phyloP scores from a whole-genome alignment of 2,329 filamentous ascomycete genomes.

The Fusarium brachygibbosum region DNA sequence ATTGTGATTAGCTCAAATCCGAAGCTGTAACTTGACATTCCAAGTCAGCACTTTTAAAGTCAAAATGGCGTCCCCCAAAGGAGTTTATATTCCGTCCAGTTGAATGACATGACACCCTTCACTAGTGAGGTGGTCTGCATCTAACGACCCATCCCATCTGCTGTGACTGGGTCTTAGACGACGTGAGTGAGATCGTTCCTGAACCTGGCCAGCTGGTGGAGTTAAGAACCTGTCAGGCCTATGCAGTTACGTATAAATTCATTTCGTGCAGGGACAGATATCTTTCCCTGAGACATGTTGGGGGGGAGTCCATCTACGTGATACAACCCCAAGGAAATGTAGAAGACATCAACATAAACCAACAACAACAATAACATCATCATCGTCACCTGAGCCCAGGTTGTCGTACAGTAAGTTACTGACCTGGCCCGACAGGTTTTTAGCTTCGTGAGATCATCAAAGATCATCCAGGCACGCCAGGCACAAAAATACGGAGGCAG shows the following conservation, averaged over 20 bases:
- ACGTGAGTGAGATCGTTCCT: conserved; percentile 24
- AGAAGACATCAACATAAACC: conserved; percentile 5
- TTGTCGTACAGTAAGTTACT: background rate
- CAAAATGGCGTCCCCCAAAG: background rate
- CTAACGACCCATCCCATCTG: conserved; percentile 15
- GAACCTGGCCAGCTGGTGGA: conserved; percentile 22
- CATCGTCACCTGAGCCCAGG: background rate
- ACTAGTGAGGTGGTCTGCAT: conserved; percentile 10
- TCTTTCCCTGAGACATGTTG: conserved; percentile 28
- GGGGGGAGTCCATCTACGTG: conserved; percentile 35
- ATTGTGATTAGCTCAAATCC: background rate
- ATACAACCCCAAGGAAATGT: conserved; percentile 10
- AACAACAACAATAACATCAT: conserved; percentile 13
- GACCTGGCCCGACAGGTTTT: conserved; percentile 4
- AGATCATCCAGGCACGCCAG: conserved; percentile 37
- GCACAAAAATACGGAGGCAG: conserved; percentile 34
- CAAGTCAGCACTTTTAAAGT: background rate
- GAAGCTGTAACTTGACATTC: background rate
- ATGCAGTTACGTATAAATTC: conserved; percentile 22
- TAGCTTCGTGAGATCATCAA: conserved; percentile 23
- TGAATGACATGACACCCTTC: conserved; percentile 2
- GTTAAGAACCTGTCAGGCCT: conserved; percentile 20
- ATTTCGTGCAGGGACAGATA: conserved; percentile 27
- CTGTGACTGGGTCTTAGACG: conserved; percentile 5
- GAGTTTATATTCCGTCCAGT: background rate